phyloP scores from a whole-genome alignment of 2,329 filamentous ascomycete genomes.

The Conoideocrella luteorostrata region DNA sequence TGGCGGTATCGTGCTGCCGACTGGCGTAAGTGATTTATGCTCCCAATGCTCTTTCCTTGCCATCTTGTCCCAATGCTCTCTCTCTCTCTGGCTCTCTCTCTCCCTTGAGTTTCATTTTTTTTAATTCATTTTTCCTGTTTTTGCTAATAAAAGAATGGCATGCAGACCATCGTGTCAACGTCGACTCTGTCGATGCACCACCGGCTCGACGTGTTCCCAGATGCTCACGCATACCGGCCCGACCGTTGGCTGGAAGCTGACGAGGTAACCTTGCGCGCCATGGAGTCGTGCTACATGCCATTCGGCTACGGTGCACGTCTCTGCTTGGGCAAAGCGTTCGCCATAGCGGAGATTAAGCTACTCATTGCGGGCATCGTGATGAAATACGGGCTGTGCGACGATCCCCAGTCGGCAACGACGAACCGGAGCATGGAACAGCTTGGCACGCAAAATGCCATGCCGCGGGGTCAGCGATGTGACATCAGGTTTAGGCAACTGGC shows the following conservation, averaged over 20 bases:
- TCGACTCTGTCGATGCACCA: constrained; percentile 6
- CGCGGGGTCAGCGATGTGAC: constrained; percentile 6
- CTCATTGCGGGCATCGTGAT: constrained; percentile 2
- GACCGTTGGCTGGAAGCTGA: constrained; percentile 8
- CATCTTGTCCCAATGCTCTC: too few relatives aligned
- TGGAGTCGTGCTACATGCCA: constrained; percentile 9
- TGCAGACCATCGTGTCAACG: constrained; percentile 8
- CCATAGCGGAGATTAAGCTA: constrained; percentile 6
- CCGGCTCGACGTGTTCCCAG: constrained; percentile 2
- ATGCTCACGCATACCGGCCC: not conserved
- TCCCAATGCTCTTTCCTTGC: too few relatives aligned
- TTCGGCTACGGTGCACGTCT: constrained; percentile 8
- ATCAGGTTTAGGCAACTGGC: not conserved
- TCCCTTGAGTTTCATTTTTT: too few relatives aligned
- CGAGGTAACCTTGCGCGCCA: constrained; percentile 2
- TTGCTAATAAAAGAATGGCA: not conserved
- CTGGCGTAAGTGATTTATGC: constrained; percentile 7
- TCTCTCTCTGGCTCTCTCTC: too few relatives aligned
- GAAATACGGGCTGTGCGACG: constrained; percentile 3
- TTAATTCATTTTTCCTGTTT: not conserved
- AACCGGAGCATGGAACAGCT: constrained; percentile 6
- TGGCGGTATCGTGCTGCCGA: constrained; percentile 1
- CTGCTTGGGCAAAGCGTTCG: constrained; percentile 7
- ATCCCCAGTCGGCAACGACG: constrained; percentile 1
- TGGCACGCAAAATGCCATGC: constrained; percentile 7